Conservation (phyloP, 306 rosid species). For the Oemleria cerasiformis region DNA sequence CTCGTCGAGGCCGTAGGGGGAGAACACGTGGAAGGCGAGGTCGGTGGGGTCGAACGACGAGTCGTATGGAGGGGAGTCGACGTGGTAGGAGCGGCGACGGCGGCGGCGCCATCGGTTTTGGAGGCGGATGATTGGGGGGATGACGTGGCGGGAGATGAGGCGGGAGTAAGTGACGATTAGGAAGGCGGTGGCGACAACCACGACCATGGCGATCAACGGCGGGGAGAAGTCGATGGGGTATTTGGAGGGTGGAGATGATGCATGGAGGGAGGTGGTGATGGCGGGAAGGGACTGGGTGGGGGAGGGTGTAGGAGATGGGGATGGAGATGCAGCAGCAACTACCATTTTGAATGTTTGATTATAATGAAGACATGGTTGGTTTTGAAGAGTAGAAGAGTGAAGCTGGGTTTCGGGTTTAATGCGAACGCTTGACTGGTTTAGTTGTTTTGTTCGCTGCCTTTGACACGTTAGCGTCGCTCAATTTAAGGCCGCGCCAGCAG, state of each 20-base stretch:
- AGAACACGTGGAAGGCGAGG: slow-evolving; percentile 39
- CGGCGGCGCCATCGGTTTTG: slow-evolving; percentile 47
- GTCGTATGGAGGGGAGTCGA: slow-evolving; percentile 70
- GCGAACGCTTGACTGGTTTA: slow-evolving; percentile 11
- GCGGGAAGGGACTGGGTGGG: slow-evolving; percentile 5
- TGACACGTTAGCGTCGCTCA: slow-evolving; percentile 26
- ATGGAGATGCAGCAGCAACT: slow-evolving; percentile 26
- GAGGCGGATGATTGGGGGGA: slow-evolving; percentile 46
- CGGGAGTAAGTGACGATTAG: slow-evolving; percentile 80
- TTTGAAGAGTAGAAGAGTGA: background rate
- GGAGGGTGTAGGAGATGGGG: slow-evolving; percentile 11
- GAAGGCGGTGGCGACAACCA: slow-evolving; percentile 79
- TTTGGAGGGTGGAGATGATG: slow-evolving; percentile 41
- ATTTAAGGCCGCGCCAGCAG: slow-evolving; percentile 20
- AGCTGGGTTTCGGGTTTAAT: slow-evolving; percentile 3
- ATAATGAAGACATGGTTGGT: slow-evolving; percentile 6
- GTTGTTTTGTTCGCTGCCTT: slow-evolving; percentile 3
- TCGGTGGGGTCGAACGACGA: slow-evolving; percentile 61
- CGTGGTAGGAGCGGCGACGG: slow-evolving; percentile 42
- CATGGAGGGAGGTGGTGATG: slow-evolving; percentile 3
- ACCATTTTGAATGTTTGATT: slow-evolving; percentile 3
- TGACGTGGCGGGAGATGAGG: slow-evolving; percentile 75
- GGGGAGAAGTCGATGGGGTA: slow-evolving; percentile 80
- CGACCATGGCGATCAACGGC: slow-evolving; percentile 87
- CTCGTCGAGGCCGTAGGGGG: slow-evolving; percentile 88